Evolutionary conservation across 345 rosid species (phyloP).

Genomic region (Murraya koenigii): DNA sequence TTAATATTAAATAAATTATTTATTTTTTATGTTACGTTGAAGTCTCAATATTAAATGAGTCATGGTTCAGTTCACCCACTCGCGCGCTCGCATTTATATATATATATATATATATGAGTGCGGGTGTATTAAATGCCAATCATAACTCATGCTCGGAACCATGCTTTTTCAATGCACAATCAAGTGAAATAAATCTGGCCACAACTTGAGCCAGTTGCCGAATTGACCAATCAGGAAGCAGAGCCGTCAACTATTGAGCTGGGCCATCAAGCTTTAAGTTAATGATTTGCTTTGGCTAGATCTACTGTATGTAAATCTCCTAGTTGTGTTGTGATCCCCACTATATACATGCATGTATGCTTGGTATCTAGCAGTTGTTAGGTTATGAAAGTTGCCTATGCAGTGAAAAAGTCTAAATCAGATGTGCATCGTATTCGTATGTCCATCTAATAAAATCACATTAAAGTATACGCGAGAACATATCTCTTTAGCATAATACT

Average conservation of each 20-base stretch:
- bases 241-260: neutral
- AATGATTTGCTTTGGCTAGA: neutral
- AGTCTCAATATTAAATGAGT: too few species aligned
- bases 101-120: too few species aligned
- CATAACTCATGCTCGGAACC: neutral
- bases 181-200: neutral
- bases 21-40: too few species aligned
- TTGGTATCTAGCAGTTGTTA: neutral
- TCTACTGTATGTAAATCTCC: too few species aligned
- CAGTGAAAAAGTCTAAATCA: neutral
- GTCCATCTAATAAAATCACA: neutral
- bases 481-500: too few species aligned
- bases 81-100: too few species aligned
- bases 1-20: too few species aligned
- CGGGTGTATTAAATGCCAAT: neutral
- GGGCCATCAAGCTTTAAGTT: neutral
- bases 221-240: neutral
- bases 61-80: too few species aligned
- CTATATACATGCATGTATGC: neutral
- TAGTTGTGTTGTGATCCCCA: neutral
- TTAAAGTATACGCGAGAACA: too few species aligned
- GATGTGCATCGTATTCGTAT: neutral
- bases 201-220: neutral
- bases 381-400: neutral
- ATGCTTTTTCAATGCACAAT: neutral